Base-by-base conservation (phyloP, 1,284 basidiomycete genomes). In the Cutaneotrichosporon dermatis region DNA sequence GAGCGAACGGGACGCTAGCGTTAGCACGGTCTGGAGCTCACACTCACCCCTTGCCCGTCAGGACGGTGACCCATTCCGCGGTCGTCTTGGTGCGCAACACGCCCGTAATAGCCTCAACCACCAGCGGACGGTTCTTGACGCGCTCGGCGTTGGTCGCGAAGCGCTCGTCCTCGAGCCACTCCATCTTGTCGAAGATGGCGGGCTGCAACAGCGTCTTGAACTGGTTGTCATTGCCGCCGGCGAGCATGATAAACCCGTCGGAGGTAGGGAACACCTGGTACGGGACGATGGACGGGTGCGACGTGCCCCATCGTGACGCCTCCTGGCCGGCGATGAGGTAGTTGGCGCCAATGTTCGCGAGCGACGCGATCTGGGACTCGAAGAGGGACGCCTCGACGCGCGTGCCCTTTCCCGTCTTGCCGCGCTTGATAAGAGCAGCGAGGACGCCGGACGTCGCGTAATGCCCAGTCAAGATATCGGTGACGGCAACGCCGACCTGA, bases 361-460 rank as follows among this genome's bases (percentile, higher is more conserved):
- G 83, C 7, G 89, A 90, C 7, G 94, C 92, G 57, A 97, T 85
- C 88, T 94, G 75, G 10, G 86, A 85, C 70, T 92, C 90, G 67
- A 93, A 92, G 43, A 95, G 79, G 72, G 90, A 92, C 69, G 87
- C 89, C 70, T 97, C 94, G 55, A 97, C 90, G 84, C 89, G 90
- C 8, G 89, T 86, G 2, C 93, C 94, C 69, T 88, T 82, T 4
- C 92, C 92, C 0, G 93, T 96, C 73, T 88, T 84, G 58, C 86
- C 83, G 25, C 91, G 83, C 12, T 89, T 91, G 59, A 93, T 74
- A 10, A 98, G 80, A 0, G 88, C 92, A 2, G 94, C 93, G 83
- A 98, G 87, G 63, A 97, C 88, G 3, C 92, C 92, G 0, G 91
- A 90, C 61, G 95, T 91, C 2, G 92, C 86, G 76, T 95, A 96